Percentiles rank a stretch among this genome's conserved stretches.
Conservation (phyloP, 2,329 filamentous ascomycete genomes). For the Coniella vitis region DNA sequence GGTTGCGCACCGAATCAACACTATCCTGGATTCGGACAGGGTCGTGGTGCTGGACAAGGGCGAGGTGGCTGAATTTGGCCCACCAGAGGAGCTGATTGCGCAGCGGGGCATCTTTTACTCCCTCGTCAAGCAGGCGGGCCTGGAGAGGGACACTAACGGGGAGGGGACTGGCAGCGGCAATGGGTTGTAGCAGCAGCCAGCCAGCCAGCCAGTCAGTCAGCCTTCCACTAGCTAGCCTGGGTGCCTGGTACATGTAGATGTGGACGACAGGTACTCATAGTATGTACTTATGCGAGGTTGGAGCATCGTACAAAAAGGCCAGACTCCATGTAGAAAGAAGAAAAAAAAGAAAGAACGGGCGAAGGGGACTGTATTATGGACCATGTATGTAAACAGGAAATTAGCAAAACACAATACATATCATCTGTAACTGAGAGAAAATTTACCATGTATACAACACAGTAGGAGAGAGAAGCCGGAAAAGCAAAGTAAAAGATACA, state of each 20-base stretch:
- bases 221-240: no score
- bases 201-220: no score
- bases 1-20: slow-evolving; percentile 97
- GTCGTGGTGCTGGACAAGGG: slow-evolving; percentile 92
- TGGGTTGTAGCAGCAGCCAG: neutral
- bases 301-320: neutral
- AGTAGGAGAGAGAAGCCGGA: no score
- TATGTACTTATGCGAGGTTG: neutral
- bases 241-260: no score
- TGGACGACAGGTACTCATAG: no score
- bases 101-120: slow-evolving; percentile 78
- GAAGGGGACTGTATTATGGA: neutral
- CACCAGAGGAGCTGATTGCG: slow-evolving; percentile 69
- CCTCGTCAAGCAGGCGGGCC: slow-evolving; percentile 82
- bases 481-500: no score
- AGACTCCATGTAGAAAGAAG: neutral
- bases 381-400: neutral
- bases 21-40: slow-evolving; percentile 80
- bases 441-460: no score
- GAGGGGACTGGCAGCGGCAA: neutral
- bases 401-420: no score
- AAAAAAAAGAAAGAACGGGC: neutral
- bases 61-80: slow-evolving; percentile 87
- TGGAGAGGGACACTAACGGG: slow-evolving; percentile 43
- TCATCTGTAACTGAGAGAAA: no score